Conservation (phyloP, 306 rosid genomes). For the Prosopis cineraria region DNA sequence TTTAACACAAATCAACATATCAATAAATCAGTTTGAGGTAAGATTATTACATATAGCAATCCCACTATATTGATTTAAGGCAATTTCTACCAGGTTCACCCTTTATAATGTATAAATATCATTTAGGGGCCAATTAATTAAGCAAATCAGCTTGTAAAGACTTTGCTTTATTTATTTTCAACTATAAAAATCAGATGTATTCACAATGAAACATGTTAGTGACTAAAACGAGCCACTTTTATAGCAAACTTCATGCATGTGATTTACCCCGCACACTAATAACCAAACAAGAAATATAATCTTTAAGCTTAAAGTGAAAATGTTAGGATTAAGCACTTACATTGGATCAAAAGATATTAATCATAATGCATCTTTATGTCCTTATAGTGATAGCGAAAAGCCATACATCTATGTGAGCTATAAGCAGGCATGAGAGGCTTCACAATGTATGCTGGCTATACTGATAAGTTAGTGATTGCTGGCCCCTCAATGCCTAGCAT, state of each 20-base stretch:
- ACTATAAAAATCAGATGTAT: neutral
- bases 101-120: neutral
- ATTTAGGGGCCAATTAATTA: neutral
- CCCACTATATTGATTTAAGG: neutral
- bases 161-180: neutral
- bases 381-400: no score
- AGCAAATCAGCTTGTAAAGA: neutral
- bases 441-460: neutral
- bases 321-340: no score
- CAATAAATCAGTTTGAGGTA: neutral
- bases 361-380: no score
- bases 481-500: neutral
- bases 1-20: neutral
- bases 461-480: neutral
- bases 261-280: neutral
- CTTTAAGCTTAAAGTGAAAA: neutral
- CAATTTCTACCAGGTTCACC: neutral
- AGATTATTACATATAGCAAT: neutral
- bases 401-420: no score
- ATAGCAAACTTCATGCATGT: neutral
- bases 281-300: neutral
- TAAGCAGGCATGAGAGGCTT: no score
- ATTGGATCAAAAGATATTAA: no score
- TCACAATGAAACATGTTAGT: neutral
- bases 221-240: neutral